These are phyloP conservation scores for Coleophoma cylindrospora DNA, from an alignment of 2,329 filamentous ascomycete species.

Conservation along the genomic window DNA sequence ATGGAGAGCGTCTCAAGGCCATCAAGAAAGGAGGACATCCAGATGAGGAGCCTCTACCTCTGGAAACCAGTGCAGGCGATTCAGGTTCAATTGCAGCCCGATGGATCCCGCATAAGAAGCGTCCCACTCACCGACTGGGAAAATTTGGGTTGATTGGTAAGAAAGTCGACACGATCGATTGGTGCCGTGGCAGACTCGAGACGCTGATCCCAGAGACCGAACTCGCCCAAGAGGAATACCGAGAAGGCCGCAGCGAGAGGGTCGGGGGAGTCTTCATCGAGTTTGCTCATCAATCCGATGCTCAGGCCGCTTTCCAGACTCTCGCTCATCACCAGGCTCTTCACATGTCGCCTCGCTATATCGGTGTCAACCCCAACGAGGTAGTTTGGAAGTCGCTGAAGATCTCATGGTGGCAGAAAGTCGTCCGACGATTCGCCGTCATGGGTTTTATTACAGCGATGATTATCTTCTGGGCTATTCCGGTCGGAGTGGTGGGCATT, in stretches of 20 bases:
- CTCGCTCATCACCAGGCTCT: slow-evolving; percentile 82
- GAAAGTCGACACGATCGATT: slow-evolving; percentile 93
- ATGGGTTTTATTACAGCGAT: slow-evolving; percentile 69
- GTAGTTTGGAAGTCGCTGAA: slow-evolving; percentile 83
- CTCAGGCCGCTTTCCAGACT: slow-evolving; percentile 82
- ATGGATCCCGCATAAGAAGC: slow-evolving; percentile 68
- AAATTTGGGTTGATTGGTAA: slow-evolving; percentile 67
- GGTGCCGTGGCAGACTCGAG: slow-evolving; percentile 74
- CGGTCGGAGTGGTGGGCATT: slow-evolving; percentile 73
- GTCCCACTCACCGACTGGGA: slow-evolving; percentile 72
- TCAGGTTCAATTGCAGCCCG: slow-evolving; percentile 67
- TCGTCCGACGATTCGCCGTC: slow-evolving; percentile 66
- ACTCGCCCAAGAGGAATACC: slow-evolving; percentile 62
- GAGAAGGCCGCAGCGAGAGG: slow-evolving; percentile 56
- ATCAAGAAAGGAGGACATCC: slow-evolving; percentile 53
- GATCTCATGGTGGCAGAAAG: slow-evolving; percentile 81
- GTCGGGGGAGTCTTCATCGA: slow-evolving; percentile 76
- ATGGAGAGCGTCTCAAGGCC: slow-evolving; percentile 64
- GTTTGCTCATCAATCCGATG: slow-evolving; percentile 75
- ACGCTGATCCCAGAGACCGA: slow-evolving; percentile 69
- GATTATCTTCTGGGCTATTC: slow-evolving; percentile 81
- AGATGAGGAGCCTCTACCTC: slow-evolving; percentile 30
- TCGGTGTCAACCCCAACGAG: slow-evolving; percentile 76
- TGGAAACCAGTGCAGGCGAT: slow-evolving; percentile 55
- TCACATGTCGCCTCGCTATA: slow-evolving; percentile 77